These are phyloP conservation scores for Ormosia semicastrata DNA, from an alignment of 306 rosid species.

Conservation along the genomic window DNA sequence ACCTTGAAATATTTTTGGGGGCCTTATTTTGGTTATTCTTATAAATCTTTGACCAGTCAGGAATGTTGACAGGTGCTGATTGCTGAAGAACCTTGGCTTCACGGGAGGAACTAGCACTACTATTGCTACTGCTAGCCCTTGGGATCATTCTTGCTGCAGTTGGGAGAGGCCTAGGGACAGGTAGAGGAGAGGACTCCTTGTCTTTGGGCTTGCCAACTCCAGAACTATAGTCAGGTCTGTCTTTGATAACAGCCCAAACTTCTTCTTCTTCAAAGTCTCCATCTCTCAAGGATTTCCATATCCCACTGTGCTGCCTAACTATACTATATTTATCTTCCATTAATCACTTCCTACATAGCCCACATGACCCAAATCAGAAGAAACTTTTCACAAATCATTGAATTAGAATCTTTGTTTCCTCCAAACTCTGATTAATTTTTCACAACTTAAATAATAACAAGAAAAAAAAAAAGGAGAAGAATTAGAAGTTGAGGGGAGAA, in stretches of 20 bases:
- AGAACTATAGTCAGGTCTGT: conserved; percentile 23
- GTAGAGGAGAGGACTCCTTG: conserved; percentile 15
- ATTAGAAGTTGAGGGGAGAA: background rate
- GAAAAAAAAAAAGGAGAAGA: background rate
- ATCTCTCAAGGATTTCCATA: conserved; percentile 77
- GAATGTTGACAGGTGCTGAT: conserved; percentile 77
- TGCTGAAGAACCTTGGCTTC: conserved; percentile 49
- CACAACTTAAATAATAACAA: background rate
- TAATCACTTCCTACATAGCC: conserved; percentile 30
- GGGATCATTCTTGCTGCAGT: conserved; percentile 63
- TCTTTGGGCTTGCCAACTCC: conserved; percentile 8
- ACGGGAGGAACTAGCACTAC: conserved; percentile 31
- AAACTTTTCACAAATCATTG: background rate
- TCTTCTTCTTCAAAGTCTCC: conserved; percentile 83
- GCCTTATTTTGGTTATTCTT: conserved; percentile 30
- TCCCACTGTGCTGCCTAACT: conserved; percentile 48
- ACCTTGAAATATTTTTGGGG: conserved; percentile 36
- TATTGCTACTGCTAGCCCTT: conserved; percentile 27
- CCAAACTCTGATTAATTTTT: background rate
- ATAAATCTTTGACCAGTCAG: conserved; percentile 62
- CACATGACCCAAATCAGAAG: conserved; percentile 12
- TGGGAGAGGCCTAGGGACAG: conserved; percentile 32
- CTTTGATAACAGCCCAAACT: conserved; percentile 61
- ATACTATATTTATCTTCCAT: conserved; percentile 52
- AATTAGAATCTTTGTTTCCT: background rate